These are phyloP conservation scores for Mortierella sp. DNA, from an alignment of 371 early-diverging fungal genomes.

Conservation along the genomic window DNA sequence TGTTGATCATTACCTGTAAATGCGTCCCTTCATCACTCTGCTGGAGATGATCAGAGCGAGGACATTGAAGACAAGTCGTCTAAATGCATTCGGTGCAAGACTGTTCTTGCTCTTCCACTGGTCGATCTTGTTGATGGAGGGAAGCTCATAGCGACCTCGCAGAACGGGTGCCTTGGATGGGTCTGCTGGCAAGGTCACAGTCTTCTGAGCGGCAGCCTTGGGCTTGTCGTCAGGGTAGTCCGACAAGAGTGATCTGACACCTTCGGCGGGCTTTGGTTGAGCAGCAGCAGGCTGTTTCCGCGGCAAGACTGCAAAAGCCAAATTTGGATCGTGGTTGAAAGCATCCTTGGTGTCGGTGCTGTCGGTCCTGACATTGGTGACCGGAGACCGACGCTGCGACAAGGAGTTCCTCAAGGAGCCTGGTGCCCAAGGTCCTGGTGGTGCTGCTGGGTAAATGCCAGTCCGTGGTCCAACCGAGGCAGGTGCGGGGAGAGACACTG, in stretches of 20 bases:
- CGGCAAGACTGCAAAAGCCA: slow-evolving; percentile 37
- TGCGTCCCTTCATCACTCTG: slow-evolving; percentile 19
- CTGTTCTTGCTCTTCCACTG: slow-evolving; percentile 45
- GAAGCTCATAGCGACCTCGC: slow-evolving; percentile 46
- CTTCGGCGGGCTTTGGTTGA: slow-evolving; percentile 10
- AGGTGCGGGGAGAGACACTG: neutral
- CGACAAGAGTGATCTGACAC: slow-evolving; percentile 23
- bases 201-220: slow-evolving; percentile 1
- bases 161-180: slow-evolving; percentile 43
- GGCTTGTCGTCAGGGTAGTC: slow-evolving; percentile 31
- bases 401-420: neutral
- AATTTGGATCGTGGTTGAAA: slow-evolving; percentile 28
- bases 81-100: slow-evolving; percentile 47
- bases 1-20: slow-evolving; percentile 29
- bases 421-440: slow-evolving; percentile 42
- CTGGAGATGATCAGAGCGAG: slow-evolving; percentile 18
- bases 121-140: slow-evolving; percentile 45
- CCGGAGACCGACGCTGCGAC: slow-evolving; percentile 29
- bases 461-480: slow-evolving; percentile 13
- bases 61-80: slow-evolving; percentile 33
- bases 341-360: neutral
- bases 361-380: neutral
- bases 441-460: slow-evolving; percentile 39
- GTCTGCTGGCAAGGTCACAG: slow-evolving; percentile 31
- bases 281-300: slow-evolving; percentile 20